Base-by-base conservation (phyloP, 2,329 filamentous ascomycete genomes). In the Lachnellula willkommii region DNA sequence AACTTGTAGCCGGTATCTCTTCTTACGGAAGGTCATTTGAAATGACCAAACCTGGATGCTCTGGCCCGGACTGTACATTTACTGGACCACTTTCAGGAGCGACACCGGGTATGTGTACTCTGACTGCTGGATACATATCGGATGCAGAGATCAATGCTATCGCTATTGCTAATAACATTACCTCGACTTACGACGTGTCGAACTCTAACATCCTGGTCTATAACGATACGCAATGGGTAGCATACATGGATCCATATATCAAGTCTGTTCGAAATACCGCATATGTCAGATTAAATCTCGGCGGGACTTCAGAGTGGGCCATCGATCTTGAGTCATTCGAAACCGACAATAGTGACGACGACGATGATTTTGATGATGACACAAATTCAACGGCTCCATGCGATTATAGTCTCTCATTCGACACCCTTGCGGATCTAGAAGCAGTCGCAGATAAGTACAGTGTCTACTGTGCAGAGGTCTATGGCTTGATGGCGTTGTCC, bases 11-110 rank as follows among this genome's bases (percentile, higher is more conserved):
- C 9, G 70, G 72, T 14, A 62, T 69, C 2, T 20, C 65, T 0
- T 70, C 68, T 59, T 74, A 73, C 59, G 70, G 69, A 1, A 63
- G 71, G 1, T 66, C 65, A 0, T 74, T 72, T 54, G 51, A 65
- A 12, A 73, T 73, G 71, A 58, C 64, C 5, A 17, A 57, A 15
- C 47, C 56, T 8, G 59, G 63, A 22, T 73, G 71, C 53, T 57
- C 45, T 8, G 47, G 39, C 14, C 32, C 32, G 20, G 6, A 5
- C 11, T 51, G 57, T 54, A 63, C 56, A 14, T 70, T 58, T 45
- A 65, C 61, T 5, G 66, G 67, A 17, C 55, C 60, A 12, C 28
- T 53, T 6, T 69, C 66, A 2, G 60, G 59, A 4, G 71, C 71
- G 5, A 59, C 56, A 6, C 54, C 60, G 2, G 71, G 70, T 2